These are phyloP conservation scores for Berberis thunbergii DNA, from an alignment of 164 flowering plant genomes.

Conservation along the genomic window DNA sequence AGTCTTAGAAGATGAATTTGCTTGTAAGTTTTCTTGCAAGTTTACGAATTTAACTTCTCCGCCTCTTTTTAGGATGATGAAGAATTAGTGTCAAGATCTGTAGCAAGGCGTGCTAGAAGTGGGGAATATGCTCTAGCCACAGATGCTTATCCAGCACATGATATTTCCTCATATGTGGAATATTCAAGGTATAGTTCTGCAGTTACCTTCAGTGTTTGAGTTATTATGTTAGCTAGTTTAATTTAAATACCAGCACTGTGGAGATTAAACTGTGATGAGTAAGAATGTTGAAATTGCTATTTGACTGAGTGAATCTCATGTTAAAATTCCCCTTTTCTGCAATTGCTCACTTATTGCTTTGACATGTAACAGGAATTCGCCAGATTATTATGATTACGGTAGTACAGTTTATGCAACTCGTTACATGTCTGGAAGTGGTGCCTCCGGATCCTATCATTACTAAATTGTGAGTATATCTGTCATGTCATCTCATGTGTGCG, in stretches of 20 bases:
- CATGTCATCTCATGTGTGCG: neutral
- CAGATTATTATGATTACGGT: conserved; percentile 10
- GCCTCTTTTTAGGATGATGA: conserved; percentile 15
- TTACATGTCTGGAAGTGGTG: conserved; percentile 11
- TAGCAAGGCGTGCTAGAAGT: conserved; percentile 13
- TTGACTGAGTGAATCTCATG: too few relatives aligned
- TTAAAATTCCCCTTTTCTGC: too few relatives aligned
- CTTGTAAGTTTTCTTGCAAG: neutral
- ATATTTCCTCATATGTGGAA: conserved; percentile 10
- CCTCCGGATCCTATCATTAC: conserved; percentile 15
- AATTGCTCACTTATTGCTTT: neutral
- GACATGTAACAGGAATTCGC: conserved; percentile 9
- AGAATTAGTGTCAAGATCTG: conserved; percentile 12
- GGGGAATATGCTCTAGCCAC: conserved; percentile 8
- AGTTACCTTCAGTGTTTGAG: neutral
- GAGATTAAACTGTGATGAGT: too few relatives aligned
- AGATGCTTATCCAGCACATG: conserved; percentile 10
- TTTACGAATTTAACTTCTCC: neutral
- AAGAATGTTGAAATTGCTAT: too few relatives aligned
- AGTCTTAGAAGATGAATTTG: neutral
- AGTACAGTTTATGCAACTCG: conserved; percentile 10
- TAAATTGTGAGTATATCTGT: conserved; percentile 14
- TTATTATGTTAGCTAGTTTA: neutral
- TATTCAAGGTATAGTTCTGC: conserved; percentile 13
- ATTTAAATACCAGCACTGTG: too few relatives aligned